These are phyloP conservation scores for Lactarius indigo DNA, from an alignment of 768 basidiomycete species.

Conservation along the genomic window DNA sequence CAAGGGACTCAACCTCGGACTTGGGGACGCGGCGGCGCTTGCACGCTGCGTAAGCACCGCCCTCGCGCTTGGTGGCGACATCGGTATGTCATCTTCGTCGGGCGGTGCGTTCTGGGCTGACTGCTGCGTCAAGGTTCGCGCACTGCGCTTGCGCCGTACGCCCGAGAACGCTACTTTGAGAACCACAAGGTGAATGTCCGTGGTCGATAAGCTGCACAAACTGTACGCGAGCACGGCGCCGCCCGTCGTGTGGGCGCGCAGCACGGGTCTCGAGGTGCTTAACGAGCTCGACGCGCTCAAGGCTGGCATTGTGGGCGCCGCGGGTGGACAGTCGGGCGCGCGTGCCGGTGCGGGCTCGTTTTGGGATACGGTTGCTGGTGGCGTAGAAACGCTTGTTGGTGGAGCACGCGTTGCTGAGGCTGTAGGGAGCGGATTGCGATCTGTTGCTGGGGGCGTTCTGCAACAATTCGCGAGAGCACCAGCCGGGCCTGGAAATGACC, in stretches of 20 bases:
- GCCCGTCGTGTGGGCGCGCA: slow-evolving; percentile 82
- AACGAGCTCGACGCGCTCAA: slow-evolving; percentile 88
- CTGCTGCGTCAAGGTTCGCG: slow-evolving; percentile 51
- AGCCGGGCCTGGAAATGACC: background rate
- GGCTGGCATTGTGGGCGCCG: slow-evolving; percentile 76
- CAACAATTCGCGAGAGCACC: slow-evolving; percentile 29
- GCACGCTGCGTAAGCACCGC: slow-evolving; percentile 58
- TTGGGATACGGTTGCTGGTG: slow-evolving; percentile 37
- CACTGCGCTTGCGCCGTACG: slow-evolving; percentile 72
- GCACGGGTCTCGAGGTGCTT: slow-evolving; percentile 82
- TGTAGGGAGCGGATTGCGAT: slow-evolving; percentile 29
- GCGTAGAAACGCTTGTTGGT: slow-evolving; percentile 43
- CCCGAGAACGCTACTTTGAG: slow-evolving; percentile 73
- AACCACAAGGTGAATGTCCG: slow-evolving; percentile 86
- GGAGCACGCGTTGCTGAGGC: slow-evolving; percentile 35
- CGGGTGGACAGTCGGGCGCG: slow-evolving; percentile 44
- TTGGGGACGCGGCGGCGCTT: slow-evolving; percentile 78
- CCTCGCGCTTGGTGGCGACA: slow-evolving; percentile 66
- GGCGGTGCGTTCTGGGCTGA: background rate
- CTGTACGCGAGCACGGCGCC: slow-evolving; percentile 66
- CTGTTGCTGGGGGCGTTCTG: slow-evolving; percentile 32
- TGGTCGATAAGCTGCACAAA: slow-evolving; percentile 87
- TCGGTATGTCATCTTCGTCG: slow-evolving; percentile 51
- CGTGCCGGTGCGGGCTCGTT: slow-evolving; percentile 19
- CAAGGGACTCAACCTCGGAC: slow-evolving; percentile 96